A percentile compares a stretch with the other conserved stretches of the same genome.
phyloP scores from a whole-genome alignment of 2,329 filamentous ascomycete species.

The Paecilomyces sp. region DNA sequence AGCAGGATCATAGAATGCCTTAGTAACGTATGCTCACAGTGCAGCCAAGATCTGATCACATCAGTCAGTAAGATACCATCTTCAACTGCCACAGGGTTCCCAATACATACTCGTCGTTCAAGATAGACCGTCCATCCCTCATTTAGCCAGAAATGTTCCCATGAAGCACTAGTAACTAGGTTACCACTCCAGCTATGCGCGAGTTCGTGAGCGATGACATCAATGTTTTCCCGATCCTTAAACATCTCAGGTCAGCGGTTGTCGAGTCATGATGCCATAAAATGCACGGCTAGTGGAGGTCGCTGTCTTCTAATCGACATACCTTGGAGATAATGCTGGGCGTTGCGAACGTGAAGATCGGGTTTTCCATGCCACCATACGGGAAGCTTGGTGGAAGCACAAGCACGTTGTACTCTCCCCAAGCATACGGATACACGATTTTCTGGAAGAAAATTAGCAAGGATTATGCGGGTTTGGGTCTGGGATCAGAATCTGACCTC shows the following conservation, averaged over 20 bases:
- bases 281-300: not conserved
- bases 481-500: slow-evolving; percentile 50
- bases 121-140: slow-evolving; percentile 93
- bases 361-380: slow-evolving; percentile 80
- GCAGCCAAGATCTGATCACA: slow-evolving; percentile 31
- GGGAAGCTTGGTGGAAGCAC: slow-evolving; percentile 86
- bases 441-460: slow-evolving; percentile 27
- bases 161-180: slow-evolving; percentile 47
- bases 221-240: slow-evolving; percentile 74
- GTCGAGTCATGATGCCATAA: not conserved
- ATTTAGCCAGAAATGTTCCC: slow-evolving; percentile 54
- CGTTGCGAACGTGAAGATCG: slow-evolving; percentile 90
- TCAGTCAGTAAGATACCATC: slow-evolving; percentile 13
- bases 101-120: slow-evolving; percentile 58
- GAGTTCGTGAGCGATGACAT: slow-evolving; percentile 87
- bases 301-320: not conserved
- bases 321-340: slow-evolving; percentile 84
- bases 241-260: not conserved
- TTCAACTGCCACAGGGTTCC: not conserved
- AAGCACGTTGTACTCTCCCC: slow-evolving; percentile 92
- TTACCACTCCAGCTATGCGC: slow-evolving; percentile 83
- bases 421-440: slow-evolving; percentile 78
- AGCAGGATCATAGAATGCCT: not conserved
- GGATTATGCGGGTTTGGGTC: not conserved
- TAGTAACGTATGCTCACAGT: slow-evolving; percentile 20